Evolutionary conservation across 2,329 filamentous ascomycete genomes (phyloP), one percentile per base, ranked within the genome.

Genomic region (Nemania sp.): DNA sequence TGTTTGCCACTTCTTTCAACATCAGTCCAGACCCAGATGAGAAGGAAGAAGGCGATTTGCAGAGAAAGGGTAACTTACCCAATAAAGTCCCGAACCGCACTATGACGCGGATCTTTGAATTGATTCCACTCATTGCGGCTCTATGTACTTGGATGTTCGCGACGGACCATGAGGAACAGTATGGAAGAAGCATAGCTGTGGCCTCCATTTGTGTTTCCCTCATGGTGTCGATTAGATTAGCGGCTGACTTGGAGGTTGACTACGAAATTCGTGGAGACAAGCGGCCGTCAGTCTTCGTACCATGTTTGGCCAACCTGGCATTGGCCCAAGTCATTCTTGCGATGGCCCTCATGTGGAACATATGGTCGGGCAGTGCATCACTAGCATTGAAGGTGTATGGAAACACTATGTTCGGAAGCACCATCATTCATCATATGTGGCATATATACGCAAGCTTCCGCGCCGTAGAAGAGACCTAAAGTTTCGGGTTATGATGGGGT

Each of bases 1-100:
- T 79, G 73, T 78, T 79, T 66, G 77, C 74, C 7, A 74, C 57
- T 49, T 78, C 77, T 3, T 79, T 79, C 51, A 79, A 73, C 56
- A 73, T 79, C 29, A 77, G 75, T 58, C 77, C 77, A 26, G 66
- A 64, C 47, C 76, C 76, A 49, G 77, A 78, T 32, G 74, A 75
- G 18, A 68, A 67, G 24, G 58, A 41, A 49, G 67, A 62, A 10
- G 64, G 69, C 10, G 54, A 51, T 5, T 24, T 55, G 11, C 20
- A 52, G 65, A 63, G 24, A 15, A 66, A 5, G 61, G 69, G 41
- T 32, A 55, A 47, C 22, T 38, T 27, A 24, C 22, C 59, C 5
- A 22, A 55, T n/a, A 63, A 59, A 13, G 45, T 54, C 20, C 74
- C 69, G 41, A 73, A 73, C 32, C 73, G 69, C 20, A 72, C 62